Evolutionary conservation across 2,329 filamentous ascomycete species (phyloP).

Genomic region (Monilinia fructigena): DNA sequence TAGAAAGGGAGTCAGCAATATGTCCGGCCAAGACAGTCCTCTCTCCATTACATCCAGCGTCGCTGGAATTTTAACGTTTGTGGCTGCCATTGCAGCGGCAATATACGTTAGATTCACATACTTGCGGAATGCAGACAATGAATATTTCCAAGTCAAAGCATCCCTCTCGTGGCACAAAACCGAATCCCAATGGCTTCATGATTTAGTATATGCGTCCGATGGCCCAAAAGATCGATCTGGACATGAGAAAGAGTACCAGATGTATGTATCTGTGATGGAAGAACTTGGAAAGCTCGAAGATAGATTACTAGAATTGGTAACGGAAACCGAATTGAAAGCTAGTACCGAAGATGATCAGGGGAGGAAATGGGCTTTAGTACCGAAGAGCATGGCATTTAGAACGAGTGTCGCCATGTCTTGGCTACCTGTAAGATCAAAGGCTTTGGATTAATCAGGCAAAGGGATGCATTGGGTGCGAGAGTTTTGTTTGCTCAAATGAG

Average conservation of each 20-base stretch:
- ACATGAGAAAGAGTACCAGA: slow-evolving; percentile 45
- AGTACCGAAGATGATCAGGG: slow-evolving; percentile 27
- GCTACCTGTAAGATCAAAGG: slow-evolving; percentile 47
- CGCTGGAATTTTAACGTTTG: slow-evolving; percentile 49
- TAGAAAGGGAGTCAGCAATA: neutral
- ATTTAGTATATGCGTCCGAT: slow-evolving; percentile 41
- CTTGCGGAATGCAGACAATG: slow-evolving; percentile 47
- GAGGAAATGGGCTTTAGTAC: slow-evolving; percentile 44
- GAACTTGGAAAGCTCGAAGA: slow-evolving; percentile 47
- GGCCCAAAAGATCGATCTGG: slow-evolving; percentile 14
- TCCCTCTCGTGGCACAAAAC: slow-evolving; percentile 51
- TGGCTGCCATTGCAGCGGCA: slow-evolving; percentile 47
- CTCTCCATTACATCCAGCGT: slow-evolving; percentile 48
- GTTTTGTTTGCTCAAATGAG: slow-evolving; percentile 51
- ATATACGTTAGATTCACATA: slow-evolving; percentile 48
- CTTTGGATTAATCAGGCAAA: slow-evolving; percentile 48
- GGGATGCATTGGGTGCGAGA: slow-evolving; percentile 46
- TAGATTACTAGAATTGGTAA: slow-evolving; percentile 47
- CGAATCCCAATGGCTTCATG: slow-evolving; percentile 47
- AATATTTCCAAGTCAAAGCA: slow-evolving; percentile 50
- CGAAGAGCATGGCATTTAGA: slow-evolving; percentile 43
- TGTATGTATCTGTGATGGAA: slow-evolving; percentile 51
- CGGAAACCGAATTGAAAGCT: slow-evolving; percentile 43
- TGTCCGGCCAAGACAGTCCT: slow-evolving; percentile 43
- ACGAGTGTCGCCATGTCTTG: slow-evolving; percentile 48